Base-by-base conservation (phyloP, 179 eudicot species). In the Heliamphora pulchella region DNA sequence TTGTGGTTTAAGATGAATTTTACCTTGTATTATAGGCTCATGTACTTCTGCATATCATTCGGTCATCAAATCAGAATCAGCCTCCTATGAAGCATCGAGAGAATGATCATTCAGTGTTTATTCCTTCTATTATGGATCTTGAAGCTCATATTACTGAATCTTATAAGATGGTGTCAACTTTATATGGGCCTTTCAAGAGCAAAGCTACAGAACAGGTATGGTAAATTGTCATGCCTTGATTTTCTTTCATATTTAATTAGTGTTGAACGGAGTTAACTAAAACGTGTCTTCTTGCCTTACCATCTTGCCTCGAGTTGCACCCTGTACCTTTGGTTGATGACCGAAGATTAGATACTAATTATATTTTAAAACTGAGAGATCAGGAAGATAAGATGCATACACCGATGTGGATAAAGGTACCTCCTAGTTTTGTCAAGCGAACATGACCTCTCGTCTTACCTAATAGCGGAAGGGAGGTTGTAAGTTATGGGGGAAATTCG, bases 121-220 rank as follows among this genome's bases (percentile, higher is more conserved):
- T 78, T 58, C 88, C 91, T 31, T 80, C 87, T 75, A 74, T 88
- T 7, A 80, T 81, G 54, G 90, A 91, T 85, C 84, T 91, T 83
- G 90, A 91, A 86, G 84, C 91, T 83, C 89, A 88, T 74, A 85
- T 94, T 83, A 91, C 86, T 67, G 93, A 92, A 74, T 94, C 99
- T 39, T 92, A 88, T 87, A 87, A 90, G 81, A 81, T 90, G 88
- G 99, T 91, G 78, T 89, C 93, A 66, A 83, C 91, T 69, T 82
- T 94, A 81, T 96, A 92, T 86, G 91, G 91, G 78, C 86, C 93
- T 65, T 96, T 96, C 81, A 96, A 92, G 88, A 86, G 87, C 86
- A 92, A 94, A 90, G 94, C 98, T 80, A 89, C 89, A 67, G 98
- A 96, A 84, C 92, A 94, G 97, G 99, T 96, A 81, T 65, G 58